Base-by-base conservation (phyloP, 2,329 filamentous ascomycete species). In the Cucurbitaria berberidis region DNA sequence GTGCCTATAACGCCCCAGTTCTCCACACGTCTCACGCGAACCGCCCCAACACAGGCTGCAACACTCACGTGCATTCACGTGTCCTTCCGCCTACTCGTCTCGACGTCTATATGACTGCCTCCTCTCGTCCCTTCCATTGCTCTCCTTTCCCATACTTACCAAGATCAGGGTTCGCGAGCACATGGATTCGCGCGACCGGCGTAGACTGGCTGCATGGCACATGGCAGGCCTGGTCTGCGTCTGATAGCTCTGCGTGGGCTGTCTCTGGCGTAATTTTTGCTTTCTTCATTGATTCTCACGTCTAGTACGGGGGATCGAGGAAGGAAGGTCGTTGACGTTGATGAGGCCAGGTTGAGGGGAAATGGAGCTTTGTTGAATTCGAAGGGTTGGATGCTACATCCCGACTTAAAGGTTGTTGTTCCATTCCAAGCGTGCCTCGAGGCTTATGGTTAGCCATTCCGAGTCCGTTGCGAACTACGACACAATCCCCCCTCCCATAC, bases 211-310 rank as follows among this genome's bases (percentile, higher is more conserved):
- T 51, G 52, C 52, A 51, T 55, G 24, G 48, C 48, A 55, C 52
- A 32, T 46, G 22, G 42, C 29, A 34, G 52, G 38, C 39, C 36
- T 51, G 52, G 38, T 51, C 29, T 46, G 4, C 32, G 52, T 51
- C 36, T 55, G 48, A 47, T 46, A 30, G 47, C 47, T 45, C 47
- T 24, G 18, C 10, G 18, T 42, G 47, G 47, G 52, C 47, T 45
- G 32, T 50, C 40, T 34, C 52, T 47, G 52, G 52, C 52, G 36
- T 45, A 51, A 44, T 55, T 51, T 55, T 55, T 55, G 52, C 21
- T 51, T 47, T 51, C 45, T 51, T 55, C 52, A 51, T 51, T 47
- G 39, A 19, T 32, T 13, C 6, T 27, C 30, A 15, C 40, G 38
- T 36, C 21, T 13, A 8, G n/a, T 6, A 42, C 24, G 35, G 8